Evolutionary conservation across 2,329 filamentous ascomycete species (phyloP), one percentile per base, ranked within the genome.

Genomic region (Blastomyces parvus): DNA sequence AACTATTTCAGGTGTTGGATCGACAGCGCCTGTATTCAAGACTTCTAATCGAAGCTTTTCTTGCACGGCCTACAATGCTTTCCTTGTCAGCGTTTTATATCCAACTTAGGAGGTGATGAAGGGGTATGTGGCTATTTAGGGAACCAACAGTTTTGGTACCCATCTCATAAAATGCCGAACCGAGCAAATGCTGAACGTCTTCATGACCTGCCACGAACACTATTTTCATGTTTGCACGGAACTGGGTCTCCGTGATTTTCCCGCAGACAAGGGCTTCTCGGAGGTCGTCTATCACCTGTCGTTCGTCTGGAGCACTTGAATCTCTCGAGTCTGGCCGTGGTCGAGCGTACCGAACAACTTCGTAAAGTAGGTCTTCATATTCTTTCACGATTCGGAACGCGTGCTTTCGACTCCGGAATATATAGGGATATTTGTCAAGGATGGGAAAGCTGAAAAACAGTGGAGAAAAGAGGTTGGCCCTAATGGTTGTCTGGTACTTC

Each of bases 151-250:
- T 59, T 33, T 36, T 59, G 27, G 14, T 17, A 6, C 58, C 58
- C 42, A 59, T 46, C n/a, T 13, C 67, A 66, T 75, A 78, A 48
- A 78, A 63, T 25, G 68, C 70, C 0, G 73, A 77, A 17, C 71
- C 73, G 22, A 78, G 69, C 22, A 74, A 68, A 61, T 74, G 68
- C 67, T 78, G 76, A 0, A 75, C 72, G 62, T 79, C 79, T 66
- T 79, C 77, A 60, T 79, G 77, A 0, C 75, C 76, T 0, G 77
- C 77, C 17, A 79, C 70, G 57, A 78, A 79, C 1, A 72, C 68
- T 17, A 79, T 73, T 44, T 75, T 77, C 22, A 76, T 64, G 52
- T 79, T 79, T 59, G 77, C 74, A 19, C 74, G 71, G 64, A 77
- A 74, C 60, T 78, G 75, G 61, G 73, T 71, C 62, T 78, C 73